Base-by-base conservation (phyloP, 192 early-diverging fungal species). In the Backusella mclennaniae region DNA sequence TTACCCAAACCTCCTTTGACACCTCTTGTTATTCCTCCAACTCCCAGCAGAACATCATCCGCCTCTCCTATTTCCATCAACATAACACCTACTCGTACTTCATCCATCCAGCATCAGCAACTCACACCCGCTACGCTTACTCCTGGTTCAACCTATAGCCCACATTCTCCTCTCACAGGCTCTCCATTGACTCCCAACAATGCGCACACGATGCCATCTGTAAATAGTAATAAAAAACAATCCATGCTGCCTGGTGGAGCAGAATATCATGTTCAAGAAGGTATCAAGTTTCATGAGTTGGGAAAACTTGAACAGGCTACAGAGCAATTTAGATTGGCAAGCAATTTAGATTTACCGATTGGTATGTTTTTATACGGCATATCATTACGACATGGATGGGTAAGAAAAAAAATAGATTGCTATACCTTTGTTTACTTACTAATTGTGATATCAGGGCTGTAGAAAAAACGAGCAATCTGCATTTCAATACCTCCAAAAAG, bases 351-450 rank as follows among this genome's bases (percentile, higher is more conserved):
- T 31, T 90, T 85, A 69, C 92, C 92, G 3, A 81, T 95, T 6
- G 92, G 92, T n/a, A 89, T 93, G 87, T 90, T 95, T 73, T 86
- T 95, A 76, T 93, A 92, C 78, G 93, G 93, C 17, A 82, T 95
- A 35, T 92, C 93, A 14, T 79, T 93, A 7, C 85, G 93, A 14
- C 93, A 95, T 79, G 93, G 93, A 39, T 95, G 93, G 93, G 92
- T 87, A 84, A 77, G 84, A 12, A 31, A 12, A 41, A 35, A 41
- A 69, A 68, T 11, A 68, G 15, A 33, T 31, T 35, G 3, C 8
- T 35, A 21, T 38, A 38, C 12, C 4, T 23, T 15, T 42, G 8
- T 38, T 26, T 19, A 44, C 52, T 35, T 42, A 35, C 38, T 66
- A 29, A 41, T 79, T 59, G 5, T 67, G 33, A 33, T 33, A 33